Percentiles rank a stretch among this genome's conserved stretches.
phyloP scores from a whole-genome alignment of 176 grass and related monocot genomes.

The Phoenix roebelenii region DNA sequence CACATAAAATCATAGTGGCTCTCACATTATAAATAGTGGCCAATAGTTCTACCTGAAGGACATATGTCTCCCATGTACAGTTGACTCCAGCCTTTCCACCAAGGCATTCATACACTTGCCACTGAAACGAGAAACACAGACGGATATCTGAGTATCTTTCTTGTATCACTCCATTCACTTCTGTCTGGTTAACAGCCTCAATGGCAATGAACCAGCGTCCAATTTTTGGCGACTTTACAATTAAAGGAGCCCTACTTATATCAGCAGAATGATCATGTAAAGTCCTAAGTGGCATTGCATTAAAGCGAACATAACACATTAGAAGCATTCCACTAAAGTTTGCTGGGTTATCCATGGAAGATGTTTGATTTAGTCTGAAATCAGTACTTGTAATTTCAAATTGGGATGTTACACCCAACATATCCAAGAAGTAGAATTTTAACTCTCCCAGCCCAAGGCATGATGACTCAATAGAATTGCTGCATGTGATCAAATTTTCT shows the following conservation, averaged over 20 bases:
- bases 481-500: slow-evolving; percentile 49
- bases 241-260: slow-evolving; percentile 48
- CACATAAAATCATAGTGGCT: too few species aligned
- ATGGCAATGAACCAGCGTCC: slow-evolving; percentile 88
- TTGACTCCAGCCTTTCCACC: slow-evolving; percentile 69
- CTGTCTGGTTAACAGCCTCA: slow-evolving; percentile 42
- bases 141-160: slow-evolving; percentile 25
- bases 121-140: slow-evolving; percentile 75
- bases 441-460: slow-evolving; percentile 59
- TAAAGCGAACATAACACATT: slow-evolving; percentile 53
- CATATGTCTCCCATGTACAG: slow-evolving; percentile 68
- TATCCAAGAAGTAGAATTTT: slow-evolving; percentile 73
- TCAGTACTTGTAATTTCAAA: slow-evolving; percentile 49
- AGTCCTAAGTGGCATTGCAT: slow-evolving; percentile 60
- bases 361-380: slow-evolving; percentile 25
- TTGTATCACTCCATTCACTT: slow-evolving; percentile 33
- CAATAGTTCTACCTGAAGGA: slow-evolving; percentile 48
- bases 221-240: slow-evolving; percentile 75
- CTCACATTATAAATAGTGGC: not conserved
- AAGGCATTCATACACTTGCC: slow-evolving; percentile 57
- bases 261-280: slow-evolving; percentile 76
- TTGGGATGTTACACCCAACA: slow-evolving; percentile 46
- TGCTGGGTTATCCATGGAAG: slow-evolving; percentile 24
- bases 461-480: slow-evolving; percentile 60
- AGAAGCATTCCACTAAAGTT: slow-evolving; percentile 16